Conservation (phyloP, 495 filamentous ascomycete genomes). For the Annulohypoxylon stygium region DNA sequence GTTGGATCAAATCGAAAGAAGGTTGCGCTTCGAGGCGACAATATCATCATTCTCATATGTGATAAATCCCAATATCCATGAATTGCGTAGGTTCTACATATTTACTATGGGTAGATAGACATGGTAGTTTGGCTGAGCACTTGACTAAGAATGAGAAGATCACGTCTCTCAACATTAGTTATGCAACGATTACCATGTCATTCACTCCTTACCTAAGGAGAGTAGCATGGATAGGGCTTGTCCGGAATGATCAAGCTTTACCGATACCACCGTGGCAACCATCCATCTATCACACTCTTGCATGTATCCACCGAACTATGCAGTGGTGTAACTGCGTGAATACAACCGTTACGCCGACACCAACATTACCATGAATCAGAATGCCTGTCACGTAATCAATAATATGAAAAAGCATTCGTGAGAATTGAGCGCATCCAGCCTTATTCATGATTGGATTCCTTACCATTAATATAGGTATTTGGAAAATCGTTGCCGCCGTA, state of each 20-base stretch:
- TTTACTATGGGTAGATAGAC: neutral
- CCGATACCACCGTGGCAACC: neutral
- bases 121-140: neutral
- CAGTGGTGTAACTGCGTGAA: neutral
- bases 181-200: neutral
- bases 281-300: neutral
- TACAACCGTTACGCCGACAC: neutral
- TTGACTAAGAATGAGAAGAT: neutral
- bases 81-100: neutral
- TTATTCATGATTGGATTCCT: neutral
- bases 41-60: neutral
- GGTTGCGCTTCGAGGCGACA: neutral
- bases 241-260: neutral
- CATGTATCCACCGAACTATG: neutral
- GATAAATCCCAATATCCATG: neutral
- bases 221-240: neutral
- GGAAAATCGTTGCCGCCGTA: neutral
- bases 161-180: neutral
- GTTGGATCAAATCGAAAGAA: neutral
- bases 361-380: neutral
- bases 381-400: neutral
- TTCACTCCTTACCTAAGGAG: neutral
- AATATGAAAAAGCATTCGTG: neutral
- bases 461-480: neutral
- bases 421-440: neutral